Base-by-base conservation (phyloP, 768 basidiomycete species). In the Suillus bovinus region DNA sequence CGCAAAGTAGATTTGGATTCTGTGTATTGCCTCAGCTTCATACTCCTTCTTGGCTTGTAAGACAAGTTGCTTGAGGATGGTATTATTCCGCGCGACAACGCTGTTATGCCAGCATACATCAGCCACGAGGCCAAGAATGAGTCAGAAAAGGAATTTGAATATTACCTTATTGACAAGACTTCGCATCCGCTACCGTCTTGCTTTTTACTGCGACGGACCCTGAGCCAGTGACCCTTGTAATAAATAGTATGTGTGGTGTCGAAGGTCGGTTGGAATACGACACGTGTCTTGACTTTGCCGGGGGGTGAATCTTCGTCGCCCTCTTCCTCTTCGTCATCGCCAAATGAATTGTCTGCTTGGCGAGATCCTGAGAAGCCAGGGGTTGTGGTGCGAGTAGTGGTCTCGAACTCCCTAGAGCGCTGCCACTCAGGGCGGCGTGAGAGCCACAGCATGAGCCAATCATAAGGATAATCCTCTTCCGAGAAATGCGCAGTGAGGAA, bases 381-480 rank as follows among this genome's bases (percentile, higher is more conserved):
- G 4, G 85, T 86, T 13, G 86, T 80, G 0, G 87, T 83, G 41
- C 91, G 85, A 14, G 91, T 93, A 20, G 92, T 94, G 0, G 91
- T 93, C 77, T 94, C 92, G 64, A 94, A 93, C 75, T 94, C 92
- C 61, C 92, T 85, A 9, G 91, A 92, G 42, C 91, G 88, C 70
- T 93, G 91, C 91, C 91, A 93, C 74, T 93, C 91, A 46, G 91
- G 82, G 79, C 90, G 83, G 58, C 90, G 87, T 47, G 90, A 90
- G 55, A 94, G 85, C 91, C 91, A 94, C 36, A 93, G 82, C 90
- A 93, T 93, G 58, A 94, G 82, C 91, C 91, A 94, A 76, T 94
- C 91, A 68, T 93, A 94, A 4, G 91, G 92, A 66, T 90, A 90
- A 71, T 94, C 92, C 74, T 94, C 92, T 77, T 94, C 92, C 66